A percentile compares a stretch with the other conserved stretches of the same genome.
These are phyloP conservation scores for Eutrema heterophyllum DNA, from an alignment of 345 rosid genomes.

Conservation along the genomic window DNA sequence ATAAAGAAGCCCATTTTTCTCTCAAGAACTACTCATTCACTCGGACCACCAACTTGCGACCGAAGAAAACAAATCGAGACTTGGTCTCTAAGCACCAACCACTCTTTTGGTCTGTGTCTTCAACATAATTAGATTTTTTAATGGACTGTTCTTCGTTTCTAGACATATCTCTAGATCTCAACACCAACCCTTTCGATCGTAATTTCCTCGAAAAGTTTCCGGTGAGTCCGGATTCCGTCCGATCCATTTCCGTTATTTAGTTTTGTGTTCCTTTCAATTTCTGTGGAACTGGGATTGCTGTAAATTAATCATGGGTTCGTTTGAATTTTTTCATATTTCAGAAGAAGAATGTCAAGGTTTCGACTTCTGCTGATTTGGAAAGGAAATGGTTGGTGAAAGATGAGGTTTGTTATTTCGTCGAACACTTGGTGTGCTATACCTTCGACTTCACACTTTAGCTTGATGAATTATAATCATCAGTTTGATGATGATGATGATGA, in stretches of 20 bases:
- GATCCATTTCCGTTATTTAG: neutral
- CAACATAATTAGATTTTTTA: neutral
- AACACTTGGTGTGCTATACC: slow-evolving; percentile 3
- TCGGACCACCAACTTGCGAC: slow-evolving; percentile 31
- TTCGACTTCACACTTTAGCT: neutral
- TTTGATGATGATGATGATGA: neutral
- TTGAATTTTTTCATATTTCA: slow-evolving; percentile 14
- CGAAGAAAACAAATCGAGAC: slow-evolving; percentile 20
- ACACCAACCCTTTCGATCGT: slow-evolving; percentile 33
- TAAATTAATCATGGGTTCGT: slow-evolving; percentile 13
- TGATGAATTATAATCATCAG: neutral
- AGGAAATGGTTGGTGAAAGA: slow-evolving; percentile 27
- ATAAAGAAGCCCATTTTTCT: neutral
- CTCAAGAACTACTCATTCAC: slow-evolving; percentile 21
- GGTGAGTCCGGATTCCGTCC: slow-evolving; percentile 42
- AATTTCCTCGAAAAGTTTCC: slow-evolving; percentile 15
- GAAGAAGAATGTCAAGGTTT: slow-evolving; percentile 30
- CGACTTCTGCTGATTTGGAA: slow-evolving; percentile 3
- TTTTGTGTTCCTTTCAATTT: neutral
- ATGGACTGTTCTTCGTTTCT: slow-evolving; percentile 35
- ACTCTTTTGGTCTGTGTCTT: slow-evolving; percentile 4
- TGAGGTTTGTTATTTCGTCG: slow-evolving; percentile 38
- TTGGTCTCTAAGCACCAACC: slow-evolving; percentile 4
- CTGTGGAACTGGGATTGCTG: neutral
- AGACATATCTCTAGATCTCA: slow-evolving; percentile 62